Base-by-base conservation (phyloP, 208 protist genomes). In the Crithidia brevicula region DNA sequence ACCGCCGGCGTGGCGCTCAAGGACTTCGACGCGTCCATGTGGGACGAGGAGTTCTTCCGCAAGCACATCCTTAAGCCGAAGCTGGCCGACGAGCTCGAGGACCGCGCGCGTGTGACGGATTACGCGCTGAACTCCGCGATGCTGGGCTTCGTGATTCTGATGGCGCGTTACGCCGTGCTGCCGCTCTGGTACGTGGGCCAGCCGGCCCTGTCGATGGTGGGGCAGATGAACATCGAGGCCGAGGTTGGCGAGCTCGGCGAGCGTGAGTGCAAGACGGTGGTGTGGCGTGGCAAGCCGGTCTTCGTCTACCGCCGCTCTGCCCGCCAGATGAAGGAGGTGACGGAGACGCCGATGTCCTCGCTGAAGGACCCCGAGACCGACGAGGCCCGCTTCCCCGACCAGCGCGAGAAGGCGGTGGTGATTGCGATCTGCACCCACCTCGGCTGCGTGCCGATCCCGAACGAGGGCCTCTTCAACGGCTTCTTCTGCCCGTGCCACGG, bases 401-500 rank as follows among this genome's bases (percentile, higher is more conserved):
- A 91, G 53, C 83, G 85, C 49, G 91, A 99, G 54, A 98, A 92
- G 89, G 89, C 98, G 23, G 85, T 99, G 36, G 78, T 99, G 4
- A 92, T 99, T 70, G 98, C 97, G 72, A 98, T 99, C 49, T 99
- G 98, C 91, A 99, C 98, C 13, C 98, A 99, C 82, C 85, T 99
- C 13, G 98, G 98, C 75, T 99, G 98, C 69, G 96, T 99, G 33
- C 98, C 98, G 59, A 96, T 99, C 62, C 85, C 86, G 36, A 97
- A 98, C 72, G 93, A 94, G 61, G 98, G 98, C 45, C 95, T 98
- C 56, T 99, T 95, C 79, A 92, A 91, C 71, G 98, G 97, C 49
- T 99, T 97, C 89, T 99, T 99, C 91, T 99, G 98, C 86, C 98
- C 98, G 10, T 99, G 98, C 93, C 98, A 99, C 86, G 98, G 98